Evolutionary conservation across 768 basidiomycete genomes (phyloP), one percentile per base, ranked within the genome.

Genomic region (Lactifluus piperatus): DNA sequence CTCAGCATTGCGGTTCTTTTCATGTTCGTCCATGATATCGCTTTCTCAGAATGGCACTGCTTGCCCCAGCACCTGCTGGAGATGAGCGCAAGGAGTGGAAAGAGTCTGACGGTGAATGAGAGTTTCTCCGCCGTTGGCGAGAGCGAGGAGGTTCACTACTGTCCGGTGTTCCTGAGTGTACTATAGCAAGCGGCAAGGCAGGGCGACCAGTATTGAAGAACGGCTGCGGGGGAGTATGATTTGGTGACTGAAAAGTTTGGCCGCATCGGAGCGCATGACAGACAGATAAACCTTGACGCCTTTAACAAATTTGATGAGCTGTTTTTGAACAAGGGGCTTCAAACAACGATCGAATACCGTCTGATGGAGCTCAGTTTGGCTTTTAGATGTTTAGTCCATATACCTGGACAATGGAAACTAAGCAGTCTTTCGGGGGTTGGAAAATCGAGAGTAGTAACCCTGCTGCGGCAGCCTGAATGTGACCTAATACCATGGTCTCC

Each of bases 321-420:
- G 83, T 66, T 88, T 89, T 64, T 90, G 87, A 55, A 84, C 85
- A 49, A 99, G 79, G 4, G 85, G 85, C 67, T 94, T 94, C 60
- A 98, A 71, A 66, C 84, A 90, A 66, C 92, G 86, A 69, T 88
- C 89, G 56, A 97, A 85, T 58, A 94, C 79, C 5, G 89, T 91
- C 70, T 91, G 88, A 70, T 93, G 91, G 10, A 97, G 79, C 65
- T 91, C 89, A 0, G 94, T 94, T 71, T 91, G 4, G 83, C 81
- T 67, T 91, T 94, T 58, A 97, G 77, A 61, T 90, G 89, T 69
- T 92, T 92, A 46, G 87, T 91, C 94, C 94, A 97, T 60, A 94
- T 92, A 2, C 94, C 94, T 94, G 64, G 16, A 26, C 10, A 48
- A 30, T 14, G 27, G 20, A 27, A 26, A 52, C 58, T 60, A 54